Evolutionary conservation across 495 filamentous ascomycete species (phyloP).

Genomic region (Hypoxylon fragiforme): DNA sequence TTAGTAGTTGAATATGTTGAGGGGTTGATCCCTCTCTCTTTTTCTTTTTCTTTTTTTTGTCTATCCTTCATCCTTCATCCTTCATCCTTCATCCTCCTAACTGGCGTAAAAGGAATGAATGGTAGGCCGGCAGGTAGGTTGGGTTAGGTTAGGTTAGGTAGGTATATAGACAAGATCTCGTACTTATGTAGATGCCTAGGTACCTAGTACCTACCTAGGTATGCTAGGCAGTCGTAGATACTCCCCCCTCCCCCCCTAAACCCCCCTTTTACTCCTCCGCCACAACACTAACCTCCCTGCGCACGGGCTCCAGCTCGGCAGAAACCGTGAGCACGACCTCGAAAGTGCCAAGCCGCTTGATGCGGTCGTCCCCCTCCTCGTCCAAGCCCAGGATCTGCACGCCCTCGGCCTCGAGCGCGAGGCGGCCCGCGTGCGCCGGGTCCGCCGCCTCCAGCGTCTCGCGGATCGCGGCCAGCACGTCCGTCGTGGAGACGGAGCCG

Average conservation of each 20-base stretch:
- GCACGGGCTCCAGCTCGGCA: slow-evolving; percentile 32
- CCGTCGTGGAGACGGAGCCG: slow-evolving; percentile 46
- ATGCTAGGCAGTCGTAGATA: too few species aligned
- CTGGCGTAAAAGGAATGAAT: too few species aligned
- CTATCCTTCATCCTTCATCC: too few species aligned
- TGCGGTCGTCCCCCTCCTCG: slow-evolving; percentile 37
- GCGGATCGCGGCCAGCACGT: slow-evolving; percentile 41
- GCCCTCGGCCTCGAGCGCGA: slow-evolving; percentile 38
- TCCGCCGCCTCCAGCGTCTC: slow-evolving; percentile 32
- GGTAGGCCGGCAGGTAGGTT: too few species aligned
- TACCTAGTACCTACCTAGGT: too few species aligned
- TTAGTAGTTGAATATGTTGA: too few species aligned
- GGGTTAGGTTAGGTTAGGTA: too few species aligned
- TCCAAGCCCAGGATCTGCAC: slow-evolving; percentile 41
- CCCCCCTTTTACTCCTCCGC: slow-evolving; percentile 23
- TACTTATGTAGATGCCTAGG: too few species aligned
- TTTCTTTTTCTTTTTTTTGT: too few species aligned
- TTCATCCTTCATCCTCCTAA: too few species aligned
- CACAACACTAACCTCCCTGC: slow-evolving; percentile 39
- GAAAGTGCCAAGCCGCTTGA: slow-evolving; percentile 47
- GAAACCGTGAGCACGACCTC: slow-evolving; percentile 38
- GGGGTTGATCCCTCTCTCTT: too few species aligned
- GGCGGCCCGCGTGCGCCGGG: slow-evolving; percentile 34
- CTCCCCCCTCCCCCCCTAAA: neutral
- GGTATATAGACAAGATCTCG: too few species aligned